Evolutionary conservation across 1,284 basidiomycete genomes (phyloP).

Genomic region (Austropuccinia psidii): DNA sequence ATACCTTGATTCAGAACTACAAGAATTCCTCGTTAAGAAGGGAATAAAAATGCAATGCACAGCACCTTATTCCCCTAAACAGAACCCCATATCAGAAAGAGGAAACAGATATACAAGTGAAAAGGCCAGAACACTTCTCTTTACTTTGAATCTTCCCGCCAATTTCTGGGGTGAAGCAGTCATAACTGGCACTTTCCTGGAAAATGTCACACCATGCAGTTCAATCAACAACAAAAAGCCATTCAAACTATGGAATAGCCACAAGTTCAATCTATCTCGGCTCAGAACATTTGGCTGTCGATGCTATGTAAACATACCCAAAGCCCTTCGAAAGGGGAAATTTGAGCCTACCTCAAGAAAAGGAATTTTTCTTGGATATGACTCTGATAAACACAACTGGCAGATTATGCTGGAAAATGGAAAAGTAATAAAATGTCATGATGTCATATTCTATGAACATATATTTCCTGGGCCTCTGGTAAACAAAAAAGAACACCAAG

Average conservation of each 20-base stretch:
- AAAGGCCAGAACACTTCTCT: not conserved
- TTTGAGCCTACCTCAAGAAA: not conserved
- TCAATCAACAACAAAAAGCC: not conserved
- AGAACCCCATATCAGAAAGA: no score
- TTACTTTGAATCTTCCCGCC: not conserved
- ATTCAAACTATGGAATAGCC: not conserved
- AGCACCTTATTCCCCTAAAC: no score
- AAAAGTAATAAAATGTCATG: not conserved
- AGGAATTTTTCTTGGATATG: not conserved
- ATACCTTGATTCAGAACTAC: no score
- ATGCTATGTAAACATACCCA: constrained; percentile 2
- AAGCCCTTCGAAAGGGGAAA: not conserved
- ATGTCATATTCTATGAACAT: no score
- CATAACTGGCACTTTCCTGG: not conserved
- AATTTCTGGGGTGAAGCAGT: not conserved
- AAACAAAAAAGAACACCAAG: no score
- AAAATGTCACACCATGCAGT: not conserved
- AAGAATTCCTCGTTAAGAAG: no score
- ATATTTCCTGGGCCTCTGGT: no score
- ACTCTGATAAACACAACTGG: not conserved
- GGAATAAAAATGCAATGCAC: no score
- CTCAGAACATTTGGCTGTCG: not conserved
- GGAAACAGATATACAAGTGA: no score
- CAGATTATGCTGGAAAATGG: not conserved
- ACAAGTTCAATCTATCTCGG: not conserved